Percentiles rank a stretch among this genome's conserved stretches.
Evolutionary conservation across 345 rosid species (phyloP).

Genomic region (Syzygium aromaticum): DNA sequence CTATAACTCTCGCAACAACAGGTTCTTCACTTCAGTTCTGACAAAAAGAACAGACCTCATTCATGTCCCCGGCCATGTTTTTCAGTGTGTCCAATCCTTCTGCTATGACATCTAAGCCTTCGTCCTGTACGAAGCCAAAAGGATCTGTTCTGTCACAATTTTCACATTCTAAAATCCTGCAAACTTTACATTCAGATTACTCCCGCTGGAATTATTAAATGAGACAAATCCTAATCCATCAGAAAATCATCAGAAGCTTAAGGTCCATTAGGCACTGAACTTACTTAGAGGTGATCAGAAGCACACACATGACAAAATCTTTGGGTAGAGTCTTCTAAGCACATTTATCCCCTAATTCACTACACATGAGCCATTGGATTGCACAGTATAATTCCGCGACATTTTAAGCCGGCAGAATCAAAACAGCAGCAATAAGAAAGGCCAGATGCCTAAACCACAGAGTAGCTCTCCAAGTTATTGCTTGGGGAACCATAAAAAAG

Average conservation of each 20-base stretch:
- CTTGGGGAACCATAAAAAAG: not conserved
- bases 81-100: conserved; percentile 67
- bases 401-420: not conserved
- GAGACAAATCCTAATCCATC: not conserved
- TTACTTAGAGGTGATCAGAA: not conserved
- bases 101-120: conserved; percentile 58
- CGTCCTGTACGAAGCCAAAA: conserved; percentile 29
- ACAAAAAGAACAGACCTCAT: conserved; percentile 32
- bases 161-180: not conserved
- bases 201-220: not conserved
- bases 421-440: not conserved
- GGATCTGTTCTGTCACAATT: not conserved
- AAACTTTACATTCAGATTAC: not conserved
- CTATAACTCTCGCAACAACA: not conserved
- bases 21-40: not conserved
- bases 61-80: conserved; percentile 57
- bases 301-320: not conserved
- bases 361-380: not conserved
- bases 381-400: not conserved
- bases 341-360: not conserved
- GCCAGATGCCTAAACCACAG: not conserved
- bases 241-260: not conserved
- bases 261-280: not conserved
- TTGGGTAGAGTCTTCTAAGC: not conserved
- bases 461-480: not conserved